Base-by-base conservation (phyloP, 169 alveolate species). In the Amoebophrya sp. region DNA sequence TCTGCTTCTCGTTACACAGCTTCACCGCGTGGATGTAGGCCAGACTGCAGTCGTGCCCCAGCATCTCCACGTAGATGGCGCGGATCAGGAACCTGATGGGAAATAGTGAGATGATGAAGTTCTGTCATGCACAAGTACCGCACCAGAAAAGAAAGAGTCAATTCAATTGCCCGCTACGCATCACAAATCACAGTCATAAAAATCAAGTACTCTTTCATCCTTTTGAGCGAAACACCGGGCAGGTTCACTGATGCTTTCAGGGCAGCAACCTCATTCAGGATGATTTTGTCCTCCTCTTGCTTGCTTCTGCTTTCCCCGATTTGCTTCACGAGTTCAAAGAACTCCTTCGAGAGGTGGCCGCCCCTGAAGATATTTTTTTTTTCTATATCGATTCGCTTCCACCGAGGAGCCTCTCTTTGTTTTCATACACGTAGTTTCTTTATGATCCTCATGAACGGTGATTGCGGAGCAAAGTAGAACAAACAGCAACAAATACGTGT, bases 291-390 rank as follows among this genome's bases (percentile, higher is more conserved):
- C 94, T 98, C 99, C 94, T 98, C 96, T 92, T 94, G 97, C 92
- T 97, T 97, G n/a, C 98, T 95, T n/a, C 99, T 94, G 88, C 98
- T 96, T 94, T 98, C 99, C 77, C 99, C 99, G 39, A 97, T 97
- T 66, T 97, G 94, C 90, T 97, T 97, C 90, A 98, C 96, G 66
- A 98, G 96, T 90, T 97, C 98, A 94, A 97, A 95, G 93, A 97
- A 93, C 94, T 98, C 95, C 47, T 89, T 47, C 66, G 66, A 47
- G 18, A 47, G 66, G 18, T 47, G 66, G 18, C 18, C 18, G 66
- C 66, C 66, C 66, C 66, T 47, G 66, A 12, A 18, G 66, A 12
- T 7, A n/a, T n/a, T n/a, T n/a, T n/a, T n/a, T n/a, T n/a, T n/a
- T n/a, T n/a, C n/a, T n/a, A n/a, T n/a, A n/a, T n/a, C n/a, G n/a